Evolutionary conservation across 139 green algal genomes (phyloP), one percentile per base, ranked within the genome.

Genomic region (Edaphochlamys debaryana): DNA sequence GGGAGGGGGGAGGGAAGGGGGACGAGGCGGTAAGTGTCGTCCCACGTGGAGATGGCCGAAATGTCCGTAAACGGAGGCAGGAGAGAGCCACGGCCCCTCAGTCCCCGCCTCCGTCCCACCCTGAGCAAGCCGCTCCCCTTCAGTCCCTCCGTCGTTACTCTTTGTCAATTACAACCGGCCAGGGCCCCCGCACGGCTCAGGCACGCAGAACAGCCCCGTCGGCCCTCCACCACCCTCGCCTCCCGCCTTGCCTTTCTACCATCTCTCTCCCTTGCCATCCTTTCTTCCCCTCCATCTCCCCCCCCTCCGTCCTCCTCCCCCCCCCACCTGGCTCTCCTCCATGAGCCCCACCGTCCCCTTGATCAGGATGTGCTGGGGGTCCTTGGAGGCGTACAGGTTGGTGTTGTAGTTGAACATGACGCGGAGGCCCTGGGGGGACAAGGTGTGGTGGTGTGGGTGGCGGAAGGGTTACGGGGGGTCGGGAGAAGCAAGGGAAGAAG

Each of bases 341-440:
- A 82, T 66, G n/a, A 82, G 62, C 36, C 76, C 76, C 62, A 82
- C 76, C 32, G 76, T 62, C 48, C 76, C 76, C 30, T 22, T 19
- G 34, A 79, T n/a, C 38, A 73, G 63, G 4, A 79, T 8, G 0
- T 29, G 25, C 1, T 37, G 15, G n/a, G 50, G 52, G 8, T 66
- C 62, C 41, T 42, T 63, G 17, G 62, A 23, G 3, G 56, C 52
- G 73, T 71, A 86, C 62, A 87, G 82, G 67, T 87, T 87, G 37
- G 82, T 87, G 66, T 87, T 87, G 82, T 68, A 82, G 11, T 48
- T 23, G 38, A 82, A 80, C 29, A n/a, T 56, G 1, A 79, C 78
- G 2, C 82, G 63, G 29, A 87, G 64, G 20, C 64, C 62, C 73
- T 85, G 74, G 9, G 66, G 66, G 76, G 45, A n/a, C n/a, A n/a